Base-by-base conservation (phyloP, 805 yeast species). In the Candida oleophila region DNA sequence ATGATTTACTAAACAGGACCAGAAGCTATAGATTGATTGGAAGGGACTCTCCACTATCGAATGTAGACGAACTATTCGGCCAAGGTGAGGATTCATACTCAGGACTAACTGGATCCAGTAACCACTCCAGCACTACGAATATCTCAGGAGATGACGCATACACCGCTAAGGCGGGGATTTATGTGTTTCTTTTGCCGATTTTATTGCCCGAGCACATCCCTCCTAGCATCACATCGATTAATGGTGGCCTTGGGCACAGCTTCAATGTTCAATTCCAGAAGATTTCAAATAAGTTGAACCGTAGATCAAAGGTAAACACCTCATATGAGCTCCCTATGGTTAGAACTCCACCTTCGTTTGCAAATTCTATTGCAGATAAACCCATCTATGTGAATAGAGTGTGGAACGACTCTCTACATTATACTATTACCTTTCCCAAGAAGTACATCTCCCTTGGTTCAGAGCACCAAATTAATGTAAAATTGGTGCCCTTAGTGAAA, bases 381-480 rank as follows among this genome's bases (percentile, higher is more conserved):
- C 89, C 95, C 0, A 78, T 87, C 15, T 86, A 83, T 60, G 89
- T 87, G 32, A 85, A 84, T 59, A 74, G 87, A 50, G 74, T 82
- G 1, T 87, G 94, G 94, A 81, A 82, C 54, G 83, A 85, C 46
- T 62, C 89, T 0, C 64, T 87, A 33, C 81, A 82, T 46, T 87
- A 87, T 62, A 85, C 85, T 52, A 75, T 87, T 14, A 78, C 89
- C 0, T 76, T 87, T 48, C 90, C 91, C 0, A 76, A 76, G 48
- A 87, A 87, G 56, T 87, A 74, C 60, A 80, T 86, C 9, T 73
- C 87, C 1, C 64, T 87, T 41, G 86, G 87, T 2, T 74, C 82
- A 11, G 81, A 77, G 42, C 69, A 66, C 67, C 56, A 87, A 65
- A 66, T 87, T 18, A 83, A 80, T 55, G 74, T 87, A 54, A 85